Conservation (phyloP, 331 rosid species). For the Malus hybrid region DNA sequence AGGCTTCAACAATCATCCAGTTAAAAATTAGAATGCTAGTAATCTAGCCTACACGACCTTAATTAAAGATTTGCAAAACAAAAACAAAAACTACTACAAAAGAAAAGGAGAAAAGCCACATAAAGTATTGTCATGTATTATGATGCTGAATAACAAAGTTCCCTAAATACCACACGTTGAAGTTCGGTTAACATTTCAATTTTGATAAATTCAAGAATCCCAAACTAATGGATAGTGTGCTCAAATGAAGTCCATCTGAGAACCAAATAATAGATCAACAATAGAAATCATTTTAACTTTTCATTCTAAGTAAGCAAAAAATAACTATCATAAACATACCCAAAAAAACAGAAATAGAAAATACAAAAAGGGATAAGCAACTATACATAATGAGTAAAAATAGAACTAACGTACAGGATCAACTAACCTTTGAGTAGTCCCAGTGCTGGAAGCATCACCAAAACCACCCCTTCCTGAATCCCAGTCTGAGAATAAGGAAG, state of each 20-base stretch:
- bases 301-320: not conserved
- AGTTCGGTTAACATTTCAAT: not conserved
- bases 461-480: constrained; percentile 41
- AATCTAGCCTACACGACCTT: too few species aligned
- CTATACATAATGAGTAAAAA: not conserved
- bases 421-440: constrained; percentile 39
- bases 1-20: too few species aligned
- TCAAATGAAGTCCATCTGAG: too few species aligned
- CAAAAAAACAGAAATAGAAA: not conserved
- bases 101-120: too few species aligned
- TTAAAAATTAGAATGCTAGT: too few species aligned
- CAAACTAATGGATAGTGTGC: too few species aligned
- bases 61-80: too few species aligned
- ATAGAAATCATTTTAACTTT: not conserved
- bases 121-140: too few species aligned
- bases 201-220: not conserved
- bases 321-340: not conserved
- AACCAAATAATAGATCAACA: not conserved
- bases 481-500: constrained; percentile 27
- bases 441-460: constrained; percentile 34
- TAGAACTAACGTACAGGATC: not conserved
- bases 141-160: too few species aligned
- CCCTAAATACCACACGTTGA: too few species aligned
- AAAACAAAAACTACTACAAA: too few species aligned
- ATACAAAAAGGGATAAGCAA: not conserved